Conservation (phyloP, 345 rosid species). For the Linum trigynum region DNA sequence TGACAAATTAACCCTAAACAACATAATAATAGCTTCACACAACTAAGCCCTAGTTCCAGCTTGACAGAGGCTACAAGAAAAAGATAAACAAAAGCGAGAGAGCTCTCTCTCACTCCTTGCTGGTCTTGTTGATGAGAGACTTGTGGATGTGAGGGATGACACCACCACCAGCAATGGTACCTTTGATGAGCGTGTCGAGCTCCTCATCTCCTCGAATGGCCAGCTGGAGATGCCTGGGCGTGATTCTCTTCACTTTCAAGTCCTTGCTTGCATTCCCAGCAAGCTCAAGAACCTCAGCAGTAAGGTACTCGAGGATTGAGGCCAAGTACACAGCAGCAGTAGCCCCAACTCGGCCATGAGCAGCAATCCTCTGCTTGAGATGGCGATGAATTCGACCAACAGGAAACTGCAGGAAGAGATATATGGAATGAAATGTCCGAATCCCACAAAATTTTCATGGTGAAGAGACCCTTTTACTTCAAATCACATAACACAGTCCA, state of each 20-base stretch:
- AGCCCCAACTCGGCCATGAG: constrained; percentile 29
- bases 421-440: neutral
- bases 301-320: constrained; percentile 27
- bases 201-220: constrained; percentile 57
- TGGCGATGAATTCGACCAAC: constrained; percentile 29
- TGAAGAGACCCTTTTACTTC: no score
- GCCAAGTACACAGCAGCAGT: constrained; percentile 29
- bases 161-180: constrained; percentile 56
- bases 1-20: constrained; percentile 7
- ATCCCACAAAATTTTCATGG: no score
- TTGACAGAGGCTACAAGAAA: no score
- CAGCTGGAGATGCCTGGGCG: constrained; percentile 53
- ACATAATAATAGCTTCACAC: constrained; percentile 1
- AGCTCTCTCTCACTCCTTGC: constrained; percentile 38
- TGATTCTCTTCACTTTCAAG: constrained; percentile 29
- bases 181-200: constrained; percentile 39
- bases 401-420: constrained; percentile 16
- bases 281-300: constrained; percentile 29
- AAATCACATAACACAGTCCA: no score
- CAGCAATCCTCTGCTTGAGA: constrained; percentile 19
- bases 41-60: neutral
- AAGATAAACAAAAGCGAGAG: no score
- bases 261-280: constrained; percentile 32
- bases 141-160: constrained; percentile 95
- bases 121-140: constrained; percentile 73